phyloP scores from a whole-genome alignment of 2,329 filamentous ascomycete species.

The Aureobasidium sp. region DNA sequence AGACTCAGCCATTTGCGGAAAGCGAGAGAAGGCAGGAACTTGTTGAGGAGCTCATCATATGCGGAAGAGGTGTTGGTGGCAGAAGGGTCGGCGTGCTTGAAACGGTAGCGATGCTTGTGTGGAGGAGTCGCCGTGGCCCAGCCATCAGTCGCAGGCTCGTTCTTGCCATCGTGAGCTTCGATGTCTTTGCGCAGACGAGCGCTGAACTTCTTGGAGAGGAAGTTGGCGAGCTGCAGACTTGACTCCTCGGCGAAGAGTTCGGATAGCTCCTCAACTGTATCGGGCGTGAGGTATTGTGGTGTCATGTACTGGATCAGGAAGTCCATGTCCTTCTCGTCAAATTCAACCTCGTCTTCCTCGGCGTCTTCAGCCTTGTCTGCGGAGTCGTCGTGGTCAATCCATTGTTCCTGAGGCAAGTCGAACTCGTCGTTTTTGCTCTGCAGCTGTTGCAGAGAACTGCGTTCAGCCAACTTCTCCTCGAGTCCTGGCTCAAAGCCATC shows the following conservation, averaged over 20 bases:
- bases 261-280: conserved; percentile 74
- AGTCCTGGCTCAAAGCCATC: conserved; percentile 82
- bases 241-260: conserved; percentile 76
- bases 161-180: conserved; percentile 19
- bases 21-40: conserved; percentile 71
- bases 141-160: conserved; percentile 25
- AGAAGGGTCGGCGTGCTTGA: conserved; percentile 47
- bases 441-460: conserved; percentile 85
- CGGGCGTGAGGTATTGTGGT: conserved; percentile 83
- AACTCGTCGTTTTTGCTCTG: conserved; percentile 87
- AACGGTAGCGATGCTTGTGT: conserved; percentile 91
- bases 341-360: conserved; percentile 40
- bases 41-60: conserved; percentile 69
- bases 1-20: conserved; percentile 87
- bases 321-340: conserved; percentile 73
- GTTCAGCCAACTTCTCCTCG: conserved; percentile 79
- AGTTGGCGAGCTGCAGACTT: conserved; percentile 69
- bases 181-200: conserved; percentile 63
- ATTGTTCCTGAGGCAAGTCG: conserved; percentile 63
- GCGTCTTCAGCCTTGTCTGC: conserved; percentile 65
- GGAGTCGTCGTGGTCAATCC: conserved; percentile 36
- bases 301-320: conserved; percentile 87
- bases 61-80: conserved; percentile 32
- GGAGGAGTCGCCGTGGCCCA: conserved; percentile 59
- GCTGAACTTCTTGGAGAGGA: conserved; percentile 72